Evolutionary conservation across 140 eudicot genomes (phyloP).

Genomic region (Bidens hawaiensis): DNA sequence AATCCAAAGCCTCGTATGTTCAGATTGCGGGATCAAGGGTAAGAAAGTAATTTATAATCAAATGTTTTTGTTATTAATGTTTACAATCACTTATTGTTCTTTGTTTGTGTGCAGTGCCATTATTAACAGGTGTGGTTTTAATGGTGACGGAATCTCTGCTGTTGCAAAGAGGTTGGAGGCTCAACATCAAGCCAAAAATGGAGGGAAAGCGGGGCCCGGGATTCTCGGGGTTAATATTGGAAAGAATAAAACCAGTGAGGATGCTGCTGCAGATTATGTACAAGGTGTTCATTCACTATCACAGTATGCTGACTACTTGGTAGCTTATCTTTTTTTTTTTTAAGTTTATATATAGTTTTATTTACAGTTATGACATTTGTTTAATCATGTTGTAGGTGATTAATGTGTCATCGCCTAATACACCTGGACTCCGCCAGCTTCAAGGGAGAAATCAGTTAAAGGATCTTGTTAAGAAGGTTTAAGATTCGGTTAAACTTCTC

Average conservation of each 20-base stretch:
- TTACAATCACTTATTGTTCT: neutral
- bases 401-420: slow-evolving; percentile 95
- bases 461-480: slow-evolving; percentile 90
- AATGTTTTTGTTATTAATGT: neutral
- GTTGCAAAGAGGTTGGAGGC: slow-evolving; percentile 27
- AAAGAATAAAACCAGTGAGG: slow-evolving; percentile 35
- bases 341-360: too few relatives aligned
- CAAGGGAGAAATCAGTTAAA: slow-evolving; percentile 93
- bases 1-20: slow-evolving; percentile 96
- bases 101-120: slow-evolving; percentile 67
- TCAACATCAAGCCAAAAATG: too few relatives aligned
- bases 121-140: slow-evolving; percentile 92
- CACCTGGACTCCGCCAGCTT: slow-evolving; percentile 96
- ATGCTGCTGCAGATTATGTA: slow-evolving; percentile 58
- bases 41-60: too few relatives aligned
- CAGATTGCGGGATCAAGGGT: slow-evolving; percentile 81
- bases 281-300: slow-evolving; percentile 90
- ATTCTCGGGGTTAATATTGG: slow-evolving; percentile 51
- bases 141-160: slow-evolving; percentile 88
- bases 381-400: slow-evolving; percentile 44
- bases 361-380: neutral
- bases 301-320: slow-evolving; percentile 98
- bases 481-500: neutral
- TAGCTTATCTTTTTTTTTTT: too few relatives aligned
- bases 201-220: too few relatives aligned